Base-by-base conservation (phyloP, 371 early-diverging fungal species). In the Mucor mucedo region DNA sequence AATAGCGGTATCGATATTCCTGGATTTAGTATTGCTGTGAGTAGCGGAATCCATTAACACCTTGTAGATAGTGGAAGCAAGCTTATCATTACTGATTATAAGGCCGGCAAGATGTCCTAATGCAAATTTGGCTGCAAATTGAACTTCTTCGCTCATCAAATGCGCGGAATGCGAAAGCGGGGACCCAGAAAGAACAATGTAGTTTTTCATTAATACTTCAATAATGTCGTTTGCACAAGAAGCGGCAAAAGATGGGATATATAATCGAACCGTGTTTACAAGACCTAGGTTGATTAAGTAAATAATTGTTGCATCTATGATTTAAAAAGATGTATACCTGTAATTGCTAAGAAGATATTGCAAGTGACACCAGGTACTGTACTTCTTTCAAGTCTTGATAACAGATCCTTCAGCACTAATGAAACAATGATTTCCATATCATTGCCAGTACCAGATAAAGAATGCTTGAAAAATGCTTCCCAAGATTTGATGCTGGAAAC, bases 141-240 rank as follows among this genome's bases (percentile, higher is more conserved):
- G 87, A 9, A 87, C 84, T 58, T 87, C 87, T 41, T 87, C 87
- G 54, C 84, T 84, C 56, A 71, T 76, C 45, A 76, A 40, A 28
- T 70, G 66, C 1, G 75, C 63, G 11, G 77, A 73, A 33, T 73
- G 63, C 0, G 73, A 69, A 13, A 69, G 33, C 6, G 67, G 50
- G 14, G 67, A 60, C 11, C 66, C 58, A 4, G 52, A 44, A 1
- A 62, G n/a, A 0, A 41, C 32, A n/a, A 76, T 58, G 55, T 76
- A 76, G 42, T 70, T 69, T 4, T 59, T 63, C 57, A 60, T 66
- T n/a, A 79, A 42, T 0, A 67, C 50, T 21, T 71, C 64, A 29
- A 75, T 67, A 4, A 78, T 11, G 14, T 70, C 68, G 11, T 53
- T 65, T 3, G 77, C 77, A 49, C 64, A 72, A 21, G 73, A 55